Evolutionary conservation across 164 flowering plant genomes (phyloP), one percentile per base, ranked within the genome.

Genomic region (Paratinospora sagittata): DNA sequence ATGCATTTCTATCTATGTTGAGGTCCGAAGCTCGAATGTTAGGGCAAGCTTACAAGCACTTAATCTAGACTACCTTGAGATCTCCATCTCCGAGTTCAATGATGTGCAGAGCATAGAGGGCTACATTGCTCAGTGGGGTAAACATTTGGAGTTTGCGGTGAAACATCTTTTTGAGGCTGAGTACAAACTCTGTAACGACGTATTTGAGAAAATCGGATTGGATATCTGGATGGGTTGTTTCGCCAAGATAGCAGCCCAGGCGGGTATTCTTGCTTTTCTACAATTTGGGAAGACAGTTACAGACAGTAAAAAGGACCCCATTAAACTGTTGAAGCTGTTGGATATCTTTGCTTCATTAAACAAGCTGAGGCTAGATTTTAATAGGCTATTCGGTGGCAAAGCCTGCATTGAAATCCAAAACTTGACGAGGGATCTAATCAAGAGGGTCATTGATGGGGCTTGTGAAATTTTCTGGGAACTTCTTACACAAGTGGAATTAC

Each of bases 401-500:
- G 89, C 97, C 0, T 94, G 98, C 76, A 68, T 74, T 39, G 97
- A 94, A 66, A 94, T 94, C 49, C 97, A 92, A 76, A 89, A 79
- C 74, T 70, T 86, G 60, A 93, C 98, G 0, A 81, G 98, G 82
- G 98, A 92, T 81, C 91, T 94, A 62, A 89, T 94, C 49, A 90
- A 83, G 78, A 81, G 89, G 26, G 90, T 91, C 26, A 85, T 94
- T 69, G 85, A 94, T 43, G 98, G 98, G 24, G 93, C 89, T 33
- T 83, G 89, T 70, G 97, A 90, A 55, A 89, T 93, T 27, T 94
- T 94, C 80, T 89, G 95, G 93, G 93, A 94, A 72, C 93, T 94
- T 75, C 69, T 81, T 65, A 78, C 80, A 78, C 98, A 94, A 81
- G 97, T 94, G 65, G 93, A 88, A 78, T 63, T 92, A 30, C 97